Percentiles rank a stretch among this genome's conserved stretches.
These are phyloP conservation scores for Potentilla sterilis DNA, from an alignment of 306 rosid species.

Conservation along the genomic window DNA sequence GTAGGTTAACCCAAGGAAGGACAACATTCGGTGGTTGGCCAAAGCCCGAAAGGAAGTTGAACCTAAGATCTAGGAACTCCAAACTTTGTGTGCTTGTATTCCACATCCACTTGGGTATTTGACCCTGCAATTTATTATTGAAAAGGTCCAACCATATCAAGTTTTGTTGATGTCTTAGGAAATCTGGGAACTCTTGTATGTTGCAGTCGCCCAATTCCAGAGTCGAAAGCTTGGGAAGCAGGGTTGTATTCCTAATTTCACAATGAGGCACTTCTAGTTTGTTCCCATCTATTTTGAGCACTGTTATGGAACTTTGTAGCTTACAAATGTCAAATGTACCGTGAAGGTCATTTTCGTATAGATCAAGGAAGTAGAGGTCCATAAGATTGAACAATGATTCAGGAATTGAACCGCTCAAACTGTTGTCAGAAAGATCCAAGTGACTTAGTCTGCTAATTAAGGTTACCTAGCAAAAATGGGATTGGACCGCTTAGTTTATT, in stretches of 20 bases:
- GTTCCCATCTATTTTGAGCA: background rate
- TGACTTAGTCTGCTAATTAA: background rate
- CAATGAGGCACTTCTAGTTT: background rate
- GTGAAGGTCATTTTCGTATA: fast-evolving
- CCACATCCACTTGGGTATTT: background rate
- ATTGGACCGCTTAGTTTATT: background rate
- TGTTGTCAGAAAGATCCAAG: fast-evolving
- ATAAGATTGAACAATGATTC: background rate
- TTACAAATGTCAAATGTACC: background rate
- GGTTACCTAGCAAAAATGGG: slow-evolving; percentile 17
- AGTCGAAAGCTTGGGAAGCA: background rate
- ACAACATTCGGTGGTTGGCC: background rate
- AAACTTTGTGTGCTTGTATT: background rate
- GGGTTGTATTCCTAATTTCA: background rate
- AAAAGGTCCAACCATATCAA: background rate
- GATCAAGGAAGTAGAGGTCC: fast-evolving
- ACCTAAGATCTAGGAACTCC: too few species aligned
- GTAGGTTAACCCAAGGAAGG: background rate
- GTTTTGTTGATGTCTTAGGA: background rate
- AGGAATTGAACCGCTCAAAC: slow-evolving; percentile 12
- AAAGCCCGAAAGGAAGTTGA: background rate
- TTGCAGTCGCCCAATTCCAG: background rate
- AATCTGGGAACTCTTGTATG: background rate
- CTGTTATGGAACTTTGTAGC: background rate
- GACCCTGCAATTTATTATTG: background rate